Conservation (phyloP, 139 green algal species). For the Spirogloea muscicola region DNA sequence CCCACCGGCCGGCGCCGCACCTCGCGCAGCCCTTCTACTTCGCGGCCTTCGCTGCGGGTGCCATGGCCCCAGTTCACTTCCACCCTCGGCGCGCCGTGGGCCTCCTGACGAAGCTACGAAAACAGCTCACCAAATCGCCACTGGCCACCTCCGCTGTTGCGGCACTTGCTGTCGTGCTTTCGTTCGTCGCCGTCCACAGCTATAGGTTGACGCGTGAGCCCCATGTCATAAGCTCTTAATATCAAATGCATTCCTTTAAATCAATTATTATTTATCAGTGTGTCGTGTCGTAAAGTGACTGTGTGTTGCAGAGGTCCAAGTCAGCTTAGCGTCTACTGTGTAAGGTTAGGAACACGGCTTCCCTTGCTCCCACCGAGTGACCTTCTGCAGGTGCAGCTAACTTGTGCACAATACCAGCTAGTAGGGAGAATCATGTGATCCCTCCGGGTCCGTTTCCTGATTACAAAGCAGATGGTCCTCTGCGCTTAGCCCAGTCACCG, state of each 20-base stretch:
- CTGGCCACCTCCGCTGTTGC: not conserved
- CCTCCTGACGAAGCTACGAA: not conserved
- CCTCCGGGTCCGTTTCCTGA: no score
- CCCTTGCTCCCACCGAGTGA: no score
- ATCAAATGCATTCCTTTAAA: not conserved
- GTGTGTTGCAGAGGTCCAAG: not conserved
- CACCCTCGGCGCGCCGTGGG: not conserved
- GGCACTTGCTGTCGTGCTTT: not conserved
- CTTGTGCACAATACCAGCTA: no score
- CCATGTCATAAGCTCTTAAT: not conserved
- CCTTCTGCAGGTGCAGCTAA: no score
- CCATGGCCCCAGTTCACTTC: slow-evolving; percentile 53
- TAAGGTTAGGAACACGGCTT: no score
- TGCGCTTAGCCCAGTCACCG: not conserved
- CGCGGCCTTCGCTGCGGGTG: slow-evolving; percentile 52
- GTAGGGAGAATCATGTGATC: no score
- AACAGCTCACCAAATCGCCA: not conserved
- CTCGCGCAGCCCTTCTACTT: slow-evolving; percentile 79
- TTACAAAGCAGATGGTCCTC: not conserved
- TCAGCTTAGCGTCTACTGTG: not conserved
- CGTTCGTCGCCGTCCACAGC: not conserved
- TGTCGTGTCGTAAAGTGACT: not conserved
- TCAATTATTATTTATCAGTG: not conserved
- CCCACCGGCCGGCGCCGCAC: slow-evolving; percentile 69
- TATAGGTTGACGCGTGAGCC: no score